phyloP scores from a whole-genome alignment of 2,329 filamentous ascomycete species.

The Cryphonectria japonica region DNA sequence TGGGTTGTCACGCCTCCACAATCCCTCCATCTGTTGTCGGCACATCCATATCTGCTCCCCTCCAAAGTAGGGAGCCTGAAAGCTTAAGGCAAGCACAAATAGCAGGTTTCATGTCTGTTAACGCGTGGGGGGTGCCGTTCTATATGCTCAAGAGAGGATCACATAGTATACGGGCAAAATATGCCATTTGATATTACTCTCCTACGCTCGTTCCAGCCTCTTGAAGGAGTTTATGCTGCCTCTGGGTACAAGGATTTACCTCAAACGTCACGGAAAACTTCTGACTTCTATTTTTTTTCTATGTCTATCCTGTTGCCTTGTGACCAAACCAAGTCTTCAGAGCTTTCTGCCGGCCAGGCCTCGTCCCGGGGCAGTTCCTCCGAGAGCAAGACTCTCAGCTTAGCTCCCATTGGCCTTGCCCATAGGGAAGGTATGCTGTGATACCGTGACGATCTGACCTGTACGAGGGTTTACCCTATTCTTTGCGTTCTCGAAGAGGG shows the following conservation, averaged over 20 bases:
- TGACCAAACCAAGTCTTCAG: background rate
- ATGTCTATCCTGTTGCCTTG: background rate
- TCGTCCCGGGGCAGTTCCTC: background rate
- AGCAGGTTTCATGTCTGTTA: too few species aligned
- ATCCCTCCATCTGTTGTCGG: background rate
- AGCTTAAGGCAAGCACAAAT: background rate
- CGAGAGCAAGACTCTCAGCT: background rate
- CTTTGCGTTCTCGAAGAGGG: slow-evolving; percentile 13
- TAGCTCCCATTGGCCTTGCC: background rate
- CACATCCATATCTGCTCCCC: background rate
- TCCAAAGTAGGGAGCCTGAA: background rate
- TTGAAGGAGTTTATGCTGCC: background rate
- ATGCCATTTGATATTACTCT: background rate
- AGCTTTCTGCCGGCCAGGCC: background rate
- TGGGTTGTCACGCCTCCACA: background rate
- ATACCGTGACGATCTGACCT: slow-evolving; percentile 26
- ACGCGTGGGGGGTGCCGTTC: background rate
- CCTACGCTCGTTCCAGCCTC: background rate
- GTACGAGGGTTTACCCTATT: slow-evolving; percentile 19
- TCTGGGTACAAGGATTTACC: background rate
- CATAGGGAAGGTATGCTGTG: background rate
- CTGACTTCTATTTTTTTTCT: background rate
- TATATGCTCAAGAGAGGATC: background rate
- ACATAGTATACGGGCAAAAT: background rate
- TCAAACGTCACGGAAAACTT: background rate